These are phyloP conservation scores for Ilex paraguariensis DNA, from an alignment of 305 asterid species.

Conservation along the genomic window DNA sequence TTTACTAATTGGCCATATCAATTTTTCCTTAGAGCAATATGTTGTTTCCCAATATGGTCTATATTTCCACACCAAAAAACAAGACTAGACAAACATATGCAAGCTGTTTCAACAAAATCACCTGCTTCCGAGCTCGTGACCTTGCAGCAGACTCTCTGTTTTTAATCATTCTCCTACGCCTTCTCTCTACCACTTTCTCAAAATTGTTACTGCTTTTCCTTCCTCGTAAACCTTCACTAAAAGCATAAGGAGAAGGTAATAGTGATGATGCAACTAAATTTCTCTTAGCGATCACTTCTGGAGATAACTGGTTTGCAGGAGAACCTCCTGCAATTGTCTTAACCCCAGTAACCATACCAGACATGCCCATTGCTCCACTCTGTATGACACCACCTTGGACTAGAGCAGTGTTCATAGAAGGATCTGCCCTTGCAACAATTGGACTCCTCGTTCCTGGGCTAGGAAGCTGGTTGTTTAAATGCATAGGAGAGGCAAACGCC, in stretches of 20 bases:
- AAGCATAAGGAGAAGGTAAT: constrained; percentile 62
- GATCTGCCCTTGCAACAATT: constrained; percentile 38
- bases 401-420: constrained; percentile 21
- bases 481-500: constrained; percentile 62
- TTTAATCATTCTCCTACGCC: constrained; percentile 95
- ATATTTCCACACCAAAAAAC: not conserved
- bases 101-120: constrained; percentile 22
- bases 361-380: constrained; percentile 26
- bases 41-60: not conserved
- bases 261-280: constrained; percentile 48
- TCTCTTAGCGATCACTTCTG: constrained; percentile 42
- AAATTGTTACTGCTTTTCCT: constrained; percentile 58
- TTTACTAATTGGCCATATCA: too few species aligned
- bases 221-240: constrained; percentile 62
- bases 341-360: constrained; percentile 43
- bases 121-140: constrained; percentile 98
- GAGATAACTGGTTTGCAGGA: constrained; percentile 46
- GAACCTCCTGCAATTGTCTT: constrained; percentile 44
- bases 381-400: constrained; percentile 37
- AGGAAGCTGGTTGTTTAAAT: constrained; percentile 33
- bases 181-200: constrained; percentile 96
- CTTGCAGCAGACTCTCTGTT: constrained; percentile 98
- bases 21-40: too few species aligned
- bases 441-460: constrained; percentile 43
- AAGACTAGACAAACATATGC: constrained; percentile 1